Evolutionary conservation across 805 yeast species (phyloP).

Genomic region (Lipomyces kockii): DNA sequence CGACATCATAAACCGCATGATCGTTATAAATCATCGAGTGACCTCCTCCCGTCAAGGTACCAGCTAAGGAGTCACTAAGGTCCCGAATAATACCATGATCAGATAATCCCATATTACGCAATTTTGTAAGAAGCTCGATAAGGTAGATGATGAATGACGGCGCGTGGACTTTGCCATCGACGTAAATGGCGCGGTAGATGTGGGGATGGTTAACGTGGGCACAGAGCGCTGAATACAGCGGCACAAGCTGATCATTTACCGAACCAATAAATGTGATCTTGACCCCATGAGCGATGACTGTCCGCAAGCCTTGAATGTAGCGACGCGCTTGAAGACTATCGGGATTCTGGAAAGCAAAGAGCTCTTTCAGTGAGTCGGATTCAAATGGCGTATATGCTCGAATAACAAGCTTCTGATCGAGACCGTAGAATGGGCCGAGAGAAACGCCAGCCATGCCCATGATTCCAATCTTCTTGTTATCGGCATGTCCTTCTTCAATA

Average conservation of each 20-base stretch:
- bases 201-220: conserved; percentile 86
- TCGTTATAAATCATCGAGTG: conserved; percentile 90
- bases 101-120: conserved; percentile 75
- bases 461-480: conserved; percentile 60
- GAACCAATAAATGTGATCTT: conserved; percentile 86
- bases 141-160: conserved; percentile 79
- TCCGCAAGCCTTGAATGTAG: conserved; percentile 67
- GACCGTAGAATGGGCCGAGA: conserved; percentile 91
- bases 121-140: conserved; percentile 70
- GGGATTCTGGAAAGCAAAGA: conserved; percentile 84
- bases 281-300: conserved; percentile 68
- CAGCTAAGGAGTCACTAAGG: conserved; percentile 77
- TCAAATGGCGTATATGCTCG: conserved; percentile 91
- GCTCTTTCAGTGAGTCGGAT: conserved; percentile 79
- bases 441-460: conserved; percentile 96
- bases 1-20: conserved; percentile 79
- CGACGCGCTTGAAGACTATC: conserved; percentile 72
- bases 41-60: conserved; percentile 93
- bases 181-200: conserved; percentile 83
- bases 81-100: conserved; percentile 90
- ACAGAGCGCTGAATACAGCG: conserved; percentile 85
- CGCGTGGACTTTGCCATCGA: conserved; percentile 70
- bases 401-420: conserved; percentile 80
- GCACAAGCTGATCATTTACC: conserved; percentile 91
- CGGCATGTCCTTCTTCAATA: conserved; percentile 60